Conservation (phyloP, 805 yeast genomes). For the Candida vartiovaarae region DNA sequence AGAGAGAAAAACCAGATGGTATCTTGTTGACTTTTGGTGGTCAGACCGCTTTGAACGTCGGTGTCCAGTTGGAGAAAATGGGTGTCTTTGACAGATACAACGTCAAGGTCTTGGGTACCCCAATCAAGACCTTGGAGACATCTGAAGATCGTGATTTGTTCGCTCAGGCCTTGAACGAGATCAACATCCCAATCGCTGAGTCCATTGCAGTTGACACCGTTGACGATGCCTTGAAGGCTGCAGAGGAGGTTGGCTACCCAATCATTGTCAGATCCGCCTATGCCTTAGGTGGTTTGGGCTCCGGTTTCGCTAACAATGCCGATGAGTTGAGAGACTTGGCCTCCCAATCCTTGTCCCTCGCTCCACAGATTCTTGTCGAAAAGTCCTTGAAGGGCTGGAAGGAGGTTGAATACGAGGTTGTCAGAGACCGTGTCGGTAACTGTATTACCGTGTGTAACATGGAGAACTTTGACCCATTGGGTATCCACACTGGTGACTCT, state of each 20-base stretch:
- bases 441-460: conserved; percentile 98
- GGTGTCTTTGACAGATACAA: conserved; percentile 87
- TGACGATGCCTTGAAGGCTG: conserved; percentile 91
- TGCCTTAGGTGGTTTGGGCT: conserved; percentile 95
- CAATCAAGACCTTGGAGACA: conserved; percentile 90
- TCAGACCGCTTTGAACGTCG: conserved; percentile 94
- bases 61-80: conserved; percentile 90
- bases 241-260: conserved; percentile 83
- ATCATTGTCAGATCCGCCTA: conserved; percentile 96
- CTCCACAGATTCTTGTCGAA: conserved; percentile 95
- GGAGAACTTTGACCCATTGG: conserved; percentile 98
- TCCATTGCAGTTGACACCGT: conserved; percentile 92
- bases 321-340: conserved; percentile 82
- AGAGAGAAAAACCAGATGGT: conserved; percentile 95
- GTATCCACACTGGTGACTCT: conserved; percentile 98
- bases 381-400: conserved; percentile 98
- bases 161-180: conserved; percentile 91
- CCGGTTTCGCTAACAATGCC: conserved; percentile 87
- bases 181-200: conserved; percentile 93
- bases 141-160: conserved; percentile 97
- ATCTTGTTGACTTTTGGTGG: conserved; percentile 96
- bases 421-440: conserved; percentile 91
- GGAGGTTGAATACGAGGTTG: conserved; percentile 98
- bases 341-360: conserved; percentile 78
- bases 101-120: conserved; percentile 95